A percentile compares a stretch with the other conserved stretches of the same genome.
phyloP scores from a whole-genome alignment of 2,329 filamentous ascomycete species.

The Epichloe coenophiala region DNA sequence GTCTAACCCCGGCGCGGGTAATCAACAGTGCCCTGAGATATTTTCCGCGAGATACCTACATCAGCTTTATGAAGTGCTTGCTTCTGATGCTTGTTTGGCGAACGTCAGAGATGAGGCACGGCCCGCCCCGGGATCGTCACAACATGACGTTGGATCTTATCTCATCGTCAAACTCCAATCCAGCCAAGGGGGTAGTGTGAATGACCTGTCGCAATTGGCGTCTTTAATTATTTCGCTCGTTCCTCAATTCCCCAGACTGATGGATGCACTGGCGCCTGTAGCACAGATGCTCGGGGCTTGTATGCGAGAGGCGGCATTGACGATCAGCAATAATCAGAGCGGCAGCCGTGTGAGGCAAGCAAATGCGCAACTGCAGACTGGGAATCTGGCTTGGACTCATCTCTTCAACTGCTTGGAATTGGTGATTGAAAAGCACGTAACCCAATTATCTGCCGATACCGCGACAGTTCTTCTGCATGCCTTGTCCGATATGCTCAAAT shows the following conservation, averaged over 20 bases:
- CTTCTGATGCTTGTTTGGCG: constrained; percentile 8
- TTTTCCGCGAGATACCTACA: constrained; percentile 27
- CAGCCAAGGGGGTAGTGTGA: constrained; percentile 30
- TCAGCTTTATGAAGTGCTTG: constrained; percentile 23
- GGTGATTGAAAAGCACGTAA: constrained; percentile 43
- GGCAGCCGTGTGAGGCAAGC: constrained; percentile 11
- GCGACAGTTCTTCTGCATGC: constrained; percentile 24
- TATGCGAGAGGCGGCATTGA: constrained; percentile 17
- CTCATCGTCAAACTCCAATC: constrained; percentile 31
- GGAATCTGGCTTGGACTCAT: constrained; percentile 28
- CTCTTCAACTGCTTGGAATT: constrained; percentile 28
- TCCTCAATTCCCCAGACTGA: constrained; percentile 31
- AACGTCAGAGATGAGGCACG: constrained; percentile 7
- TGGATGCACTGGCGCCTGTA: constrained; percentile 27
- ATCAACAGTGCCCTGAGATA: constrained; percentile 12
- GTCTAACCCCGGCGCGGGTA: background rate
- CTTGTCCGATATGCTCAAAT: constrained; percentile 31
- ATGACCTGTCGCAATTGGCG: constrained; percentile 28
- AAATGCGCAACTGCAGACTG: constrained; percentile 23
- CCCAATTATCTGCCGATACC: constrained; percentile 33
- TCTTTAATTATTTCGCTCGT: constrained; percentile 27
- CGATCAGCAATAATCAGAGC: constrained; percentile 6
- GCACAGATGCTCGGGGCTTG: constrained; percentile 22
- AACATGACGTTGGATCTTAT: constrained; percentile 13
- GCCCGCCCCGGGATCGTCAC: constrained; percentile 4